phyloP scores from a whole-genome alignment of 106 monocot genomes.

The Acorus calamus region DNA sequence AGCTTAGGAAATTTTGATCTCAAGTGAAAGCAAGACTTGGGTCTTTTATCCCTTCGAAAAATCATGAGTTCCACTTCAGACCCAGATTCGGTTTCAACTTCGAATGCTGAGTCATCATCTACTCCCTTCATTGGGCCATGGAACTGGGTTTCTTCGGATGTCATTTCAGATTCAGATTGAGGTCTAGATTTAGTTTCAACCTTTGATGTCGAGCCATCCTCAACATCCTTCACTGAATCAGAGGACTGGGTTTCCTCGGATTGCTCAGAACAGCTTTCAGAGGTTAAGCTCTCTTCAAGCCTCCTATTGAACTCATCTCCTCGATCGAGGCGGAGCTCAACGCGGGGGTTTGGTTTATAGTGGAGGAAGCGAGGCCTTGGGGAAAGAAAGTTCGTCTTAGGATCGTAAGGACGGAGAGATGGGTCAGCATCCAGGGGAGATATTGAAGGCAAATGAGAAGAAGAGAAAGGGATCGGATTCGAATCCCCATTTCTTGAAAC shows the following conservation, averaged over 20 bases:
- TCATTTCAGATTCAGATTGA: neutral
- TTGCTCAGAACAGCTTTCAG: slow-evolving; percentile 16
- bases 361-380: slow-evolving; percentile 78
- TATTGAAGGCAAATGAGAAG: neutral
- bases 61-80: too few relatives aligned
- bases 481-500: slow-evolving; percentile 3
- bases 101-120: too few relatives aligned
- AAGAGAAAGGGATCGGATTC: neutral
- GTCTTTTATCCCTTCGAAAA: neutral
- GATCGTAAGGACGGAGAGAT: slow-evolving; percentile 69
- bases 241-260: slow-evolving; percentile 10
- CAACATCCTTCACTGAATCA: slow-evolving; percentile 1
- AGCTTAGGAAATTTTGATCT: slow-evolving; percentile 24
- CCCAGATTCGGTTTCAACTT: too few relatives aligned
- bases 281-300: slow-evolving; percentile 55
- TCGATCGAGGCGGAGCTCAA: slow-evolving; percentile 13
- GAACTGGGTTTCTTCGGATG: too few relatives aligned
- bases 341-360: slow-evolving; percentile 56
- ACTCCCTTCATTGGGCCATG: too few relatives aligned
- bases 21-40: neutral
- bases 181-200: slow-evolving; percentile 3
- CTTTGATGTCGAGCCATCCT: slow-evolving; percentile 12
- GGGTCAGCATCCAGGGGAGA: slow-evolving; percentile 34
- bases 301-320: slow-evolving; percentile 14
- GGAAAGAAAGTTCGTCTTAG: slow-evolving; percentile 75